These are phyloP conservation scores for Silene coronaria DNA, from an alignment of 179 eudicot species.

Conservation along the genomic window DNA sequence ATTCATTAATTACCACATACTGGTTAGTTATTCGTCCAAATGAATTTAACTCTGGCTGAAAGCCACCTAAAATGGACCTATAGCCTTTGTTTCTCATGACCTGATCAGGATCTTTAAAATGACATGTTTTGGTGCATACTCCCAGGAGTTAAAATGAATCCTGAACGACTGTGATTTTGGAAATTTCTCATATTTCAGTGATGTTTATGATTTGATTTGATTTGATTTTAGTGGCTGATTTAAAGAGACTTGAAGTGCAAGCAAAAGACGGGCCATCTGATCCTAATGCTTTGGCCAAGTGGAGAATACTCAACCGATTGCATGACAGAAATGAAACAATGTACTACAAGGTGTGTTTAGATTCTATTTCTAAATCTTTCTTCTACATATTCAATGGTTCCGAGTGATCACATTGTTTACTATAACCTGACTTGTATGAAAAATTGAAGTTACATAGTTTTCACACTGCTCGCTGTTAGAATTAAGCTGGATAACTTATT, in stretches of 20 bases:
- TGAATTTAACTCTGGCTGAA: neutral
- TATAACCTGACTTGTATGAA: neutral
- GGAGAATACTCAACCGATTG: slow-evolving; percentile 93
- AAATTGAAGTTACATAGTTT: neutral
- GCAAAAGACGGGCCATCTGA: slow-evolving; percentile 96
- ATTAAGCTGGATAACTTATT: neutral
- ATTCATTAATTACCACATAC: neutral
- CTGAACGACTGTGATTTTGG: neutral
- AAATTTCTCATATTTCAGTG: neutral
- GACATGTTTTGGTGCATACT: neutral
- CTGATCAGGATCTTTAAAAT: neutral
- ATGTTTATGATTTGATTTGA: slow-evolving; percentile 7
- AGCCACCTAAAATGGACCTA: neutral
- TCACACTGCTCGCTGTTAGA: neutral
- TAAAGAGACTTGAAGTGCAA: slow-evolving; percentile 70
- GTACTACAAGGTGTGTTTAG: slow-evolving; percentile 70
- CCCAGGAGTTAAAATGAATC: neutral
- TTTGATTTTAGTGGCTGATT: slow-evolving; percentile 56
- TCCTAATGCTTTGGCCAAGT: slow-evolving; percentile 85
- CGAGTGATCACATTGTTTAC: neutral
- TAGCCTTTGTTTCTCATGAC: neutral
- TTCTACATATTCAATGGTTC: neutral
- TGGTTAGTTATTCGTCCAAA: neutral
- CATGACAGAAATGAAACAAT: slow-evolving; percentile 98
- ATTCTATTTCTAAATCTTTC: slow-evolving; percentile 5